A percentile compares a stretch with the other conserved stretches of the same genome.
These are phyloP conservation scores for Gliomastix tumulicola DNA, from an alignment of 2,329 filamentous ascomycete species.

Conservation along the genomic window DNA sequence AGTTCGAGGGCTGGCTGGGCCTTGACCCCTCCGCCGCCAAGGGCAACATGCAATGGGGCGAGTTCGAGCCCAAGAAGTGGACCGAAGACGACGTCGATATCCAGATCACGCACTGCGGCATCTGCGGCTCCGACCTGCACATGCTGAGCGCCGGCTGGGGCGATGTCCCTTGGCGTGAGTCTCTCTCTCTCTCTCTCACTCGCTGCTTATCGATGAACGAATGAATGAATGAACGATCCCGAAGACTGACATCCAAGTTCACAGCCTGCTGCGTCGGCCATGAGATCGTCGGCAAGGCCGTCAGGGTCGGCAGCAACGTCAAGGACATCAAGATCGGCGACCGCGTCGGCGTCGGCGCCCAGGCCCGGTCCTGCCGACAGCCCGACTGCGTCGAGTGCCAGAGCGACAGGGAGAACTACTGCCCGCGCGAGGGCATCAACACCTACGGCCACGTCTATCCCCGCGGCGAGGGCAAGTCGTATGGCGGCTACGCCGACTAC, in stretches of 20 bases:
- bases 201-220: no score
- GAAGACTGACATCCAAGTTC: no score
- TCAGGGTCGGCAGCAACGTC: conserved; percentile 42
- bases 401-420: conserved; percentile 32
- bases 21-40: conserved; percentile 25
- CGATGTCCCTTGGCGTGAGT: conserved; percentile 27
- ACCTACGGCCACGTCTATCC: conserved; percentile 2
- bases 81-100: conserved; percentile 62
- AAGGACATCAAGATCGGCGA: conserved; percentile 50
- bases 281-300: conserved; percentile 55
- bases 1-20: conserved; percentile 46
- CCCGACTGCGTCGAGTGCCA: conserved; percentile 32
- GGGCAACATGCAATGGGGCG: conserved; percentile 47
- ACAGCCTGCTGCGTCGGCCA: conserved; percentile 45
- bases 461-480: neutral
- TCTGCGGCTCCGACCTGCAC: conserved; percentile 59
- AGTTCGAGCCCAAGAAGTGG: conserved; percentile 59
- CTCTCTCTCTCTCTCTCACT: neutral
- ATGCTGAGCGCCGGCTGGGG: conserved; percentile 48
- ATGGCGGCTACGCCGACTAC: conserved; percentile 5
- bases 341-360: conserved; percentile 56
- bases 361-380: conserved; percentile 44
- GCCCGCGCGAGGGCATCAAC: conserved; percentile 17
- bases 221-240: no score
- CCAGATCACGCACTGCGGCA: conserved; percentile 57